These are phyloP conservation scores for Aspergillus uvarum DNA, from an alignment of 2,329 filamentous ascomycete species.

Conservation along the genomic window DNA sequence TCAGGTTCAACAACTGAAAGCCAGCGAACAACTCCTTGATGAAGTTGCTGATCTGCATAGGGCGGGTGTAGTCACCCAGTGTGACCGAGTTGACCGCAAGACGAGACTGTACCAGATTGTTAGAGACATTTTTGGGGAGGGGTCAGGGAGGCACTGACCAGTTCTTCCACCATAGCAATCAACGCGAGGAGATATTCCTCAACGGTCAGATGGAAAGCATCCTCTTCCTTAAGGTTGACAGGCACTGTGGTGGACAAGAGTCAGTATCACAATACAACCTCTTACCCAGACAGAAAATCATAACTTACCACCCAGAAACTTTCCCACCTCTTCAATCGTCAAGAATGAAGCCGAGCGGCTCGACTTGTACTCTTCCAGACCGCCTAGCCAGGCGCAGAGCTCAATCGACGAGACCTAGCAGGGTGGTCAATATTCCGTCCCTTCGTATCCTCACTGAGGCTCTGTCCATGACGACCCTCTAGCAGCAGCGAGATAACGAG, in stretches of 20 bases:
- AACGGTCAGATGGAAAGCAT: conserved; percentile 92
- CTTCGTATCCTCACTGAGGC: no score
- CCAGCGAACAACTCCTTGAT: conserved; percentile 94
- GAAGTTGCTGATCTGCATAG: conserved; percentile 84
- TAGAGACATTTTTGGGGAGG: background rate
- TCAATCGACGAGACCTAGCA: conserved; percentile 57
- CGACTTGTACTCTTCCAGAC: conserved; percentile 59
- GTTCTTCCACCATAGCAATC: conserved; percentile 83
- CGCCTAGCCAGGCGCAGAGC: conserved; percentile 75
- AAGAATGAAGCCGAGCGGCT: conserved; percentile 66
- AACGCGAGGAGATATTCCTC: conserved; percentile 94
- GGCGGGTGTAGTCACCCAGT: conserved; percentile 80
- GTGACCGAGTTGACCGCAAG: conserved; percentile 94
- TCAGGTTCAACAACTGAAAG: conserved; percentile 95
- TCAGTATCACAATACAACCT: background rate
- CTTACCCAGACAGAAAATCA: conserved; percentile 6
- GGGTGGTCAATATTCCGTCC: no score
- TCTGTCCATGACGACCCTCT: no score
- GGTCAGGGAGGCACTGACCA: conserved; percentile 47
- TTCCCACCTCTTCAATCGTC: conserved; percentile 84
- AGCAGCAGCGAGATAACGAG: background rate
- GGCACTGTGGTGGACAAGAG: conserved; percentile 59
- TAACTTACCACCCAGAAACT: conserved; percentile 66
- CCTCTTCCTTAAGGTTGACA: conserved; percentile 83
- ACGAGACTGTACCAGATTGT: conserved; percentile 58